A percentile compares a stretch with the other conserved stretches of the same genome.
These are phyloP conservation scores for Oryza brachyantha DNA, from an alignment of 176 grass and related monocot species.

Conservation along the genomic window DNA sequence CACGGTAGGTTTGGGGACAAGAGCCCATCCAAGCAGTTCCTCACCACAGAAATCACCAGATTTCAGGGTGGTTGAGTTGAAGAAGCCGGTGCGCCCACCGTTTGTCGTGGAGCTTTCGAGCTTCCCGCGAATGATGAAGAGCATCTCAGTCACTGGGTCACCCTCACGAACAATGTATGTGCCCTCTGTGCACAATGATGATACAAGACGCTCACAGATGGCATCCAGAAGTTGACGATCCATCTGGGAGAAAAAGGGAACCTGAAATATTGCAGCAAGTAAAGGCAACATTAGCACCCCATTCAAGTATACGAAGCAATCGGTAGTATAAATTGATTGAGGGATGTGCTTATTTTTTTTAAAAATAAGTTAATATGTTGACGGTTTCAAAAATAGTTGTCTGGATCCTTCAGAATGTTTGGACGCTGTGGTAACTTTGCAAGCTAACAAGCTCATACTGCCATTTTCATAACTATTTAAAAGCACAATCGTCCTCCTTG, in stretches of 20 bases:
- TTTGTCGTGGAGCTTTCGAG: slow-evolving; percentile 94
- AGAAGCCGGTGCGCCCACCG: slow-evolving; percentile 85
- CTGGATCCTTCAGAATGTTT: background rate
- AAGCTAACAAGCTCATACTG: background rate
- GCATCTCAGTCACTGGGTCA: slow-evolving; percentile 94
- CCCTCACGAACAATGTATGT: slow-evolving; percentile 94
- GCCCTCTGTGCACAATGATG: slow-evolving; percentile 75
- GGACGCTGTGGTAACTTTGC: background rate
- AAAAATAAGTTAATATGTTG: background rate
- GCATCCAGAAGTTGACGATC: slow-evolving; percentile 88
- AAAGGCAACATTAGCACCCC: background rate
- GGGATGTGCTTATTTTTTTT: too few species aligned
- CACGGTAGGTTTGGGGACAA: slow-evolving; percentile 66
- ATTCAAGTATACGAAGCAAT: background rate
- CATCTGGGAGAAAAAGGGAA: slow-evolving; percentile 95
- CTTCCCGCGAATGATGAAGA: slow-evolving; percentile 95
- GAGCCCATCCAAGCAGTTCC: slow-evolving; percentile 92
- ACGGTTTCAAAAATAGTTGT: background rate
- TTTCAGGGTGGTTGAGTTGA: slow-evolving; percentile 76
- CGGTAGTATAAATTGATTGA: background rate
- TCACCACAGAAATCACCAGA: slow-evolving; percentile 85
- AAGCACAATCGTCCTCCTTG: too few species aligned
- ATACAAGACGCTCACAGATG: slow-evolving; percentile 92
- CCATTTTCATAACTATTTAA: background rate
- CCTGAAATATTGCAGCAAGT: slow-evolving; percentile 40